A percentile compares a stretch with the other conserved stretches of the same genome.
Evolutionary conservation across 805 yeast species (phyloP).

Genomic region (Hagleromyces aurorensis): DNA sequence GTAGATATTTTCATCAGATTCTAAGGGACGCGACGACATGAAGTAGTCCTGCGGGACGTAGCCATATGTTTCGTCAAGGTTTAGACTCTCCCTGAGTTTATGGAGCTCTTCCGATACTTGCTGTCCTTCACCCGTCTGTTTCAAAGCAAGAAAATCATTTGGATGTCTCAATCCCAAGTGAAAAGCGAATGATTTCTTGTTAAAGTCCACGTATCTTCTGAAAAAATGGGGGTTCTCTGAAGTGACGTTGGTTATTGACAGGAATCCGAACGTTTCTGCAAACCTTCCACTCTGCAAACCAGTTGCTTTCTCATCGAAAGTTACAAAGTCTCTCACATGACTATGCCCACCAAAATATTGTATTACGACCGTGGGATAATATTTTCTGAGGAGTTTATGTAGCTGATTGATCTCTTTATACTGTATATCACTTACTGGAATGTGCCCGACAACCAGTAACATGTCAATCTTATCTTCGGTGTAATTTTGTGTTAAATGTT

Average conservation of each 20-base stretch:
- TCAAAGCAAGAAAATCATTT: too few relatives aligned
- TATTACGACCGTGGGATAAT: slow-evolving; percentile 55
- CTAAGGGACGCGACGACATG: slow-evolving; percentile 58
- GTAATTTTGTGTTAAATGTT: slow-evolving; percentile 31
- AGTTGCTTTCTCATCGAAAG: slow-evolving; percentile 56
- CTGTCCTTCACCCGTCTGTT: slow-evolving; percentile 44
- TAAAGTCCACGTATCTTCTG: slow-evolving; percentile 80
- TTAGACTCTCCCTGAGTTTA: slow-evolving; percentile 38
- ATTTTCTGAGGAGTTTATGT: slow-evolving; percentile 41
- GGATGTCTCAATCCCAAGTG: slow-evolving; percentile 39
- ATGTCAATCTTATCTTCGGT: slow-evolving; percentile 47
- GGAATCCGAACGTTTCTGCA: slow-evolving; percentile 89
- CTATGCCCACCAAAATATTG: slow-evolving; percentile 94
- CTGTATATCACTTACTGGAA: slow-evolving; percentile 47
- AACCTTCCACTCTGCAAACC: slow-evolving; percentile 91
- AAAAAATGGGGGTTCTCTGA: slow-evolving; percentile 31
- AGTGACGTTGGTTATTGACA: slow-evolving; percentile 41
- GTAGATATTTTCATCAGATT: slow-evolving; percentile 49
- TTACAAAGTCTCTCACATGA: slow-evolving; percentile 77
- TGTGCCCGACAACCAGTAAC: slow-evolving; percentile 68
- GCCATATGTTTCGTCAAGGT: slow-evolving; percentile 53
- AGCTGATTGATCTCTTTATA: slow-evolving; percentile 31
- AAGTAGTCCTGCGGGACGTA: slow-evolving; percentile 58
- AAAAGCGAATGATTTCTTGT: slow-evolving; percentile 54
- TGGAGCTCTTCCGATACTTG: slow-evolving; percentile 39